phyloP scores from a whole-genome alignment of 306 rosid genomes.

The Medicago lupulina region DNA sequence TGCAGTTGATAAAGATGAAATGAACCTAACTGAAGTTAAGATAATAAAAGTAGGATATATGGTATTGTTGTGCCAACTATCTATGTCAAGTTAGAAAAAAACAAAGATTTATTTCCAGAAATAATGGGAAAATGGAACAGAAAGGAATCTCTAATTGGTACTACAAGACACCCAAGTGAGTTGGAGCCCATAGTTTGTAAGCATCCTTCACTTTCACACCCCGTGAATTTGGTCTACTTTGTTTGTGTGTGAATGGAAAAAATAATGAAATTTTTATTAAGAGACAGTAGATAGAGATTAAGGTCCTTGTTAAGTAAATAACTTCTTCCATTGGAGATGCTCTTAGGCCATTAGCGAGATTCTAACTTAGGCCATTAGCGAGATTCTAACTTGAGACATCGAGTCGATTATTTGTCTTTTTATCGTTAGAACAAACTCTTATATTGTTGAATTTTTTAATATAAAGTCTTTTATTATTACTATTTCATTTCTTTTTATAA shows the following conservation, averaged over 20 bases:
- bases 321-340: too few species aligned
- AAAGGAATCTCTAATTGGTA: slow-evolving; percentile 2
- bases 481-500: neutral
- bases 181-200: neutral
- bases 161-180: neutral
- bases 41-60: slow-evolving; percentile 16
- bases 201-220: neutral
- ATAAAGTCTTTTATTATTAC: neutral
- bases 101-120: neutral
- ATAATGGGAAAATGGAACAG: slow-evolving; percentile 4
- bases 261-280: neutral
- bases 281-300: too few species aligned
- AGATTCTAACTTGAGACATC: too few species aligned
- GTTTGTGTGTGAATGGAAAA: neutral
- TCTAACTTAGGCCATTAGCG: too few species aligned
- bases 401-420: too few species aligned
- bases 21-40: neutral
- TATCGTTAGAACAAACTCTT: too few species aligned
- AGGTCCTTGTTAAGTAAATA: too few species aligned
- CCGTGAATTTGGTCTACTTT: neutral
- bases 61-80: slow-evolving; percentile 14
- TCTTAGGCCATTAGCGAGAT: too few species aligned
- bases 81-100: neutral
- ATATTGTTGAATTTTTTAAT: too few species aligned
- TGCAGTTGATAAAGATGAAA: slow-evolving; percentile 11